Conservation (phyloP, 345 rosid species). For the Reutealis trisperma region DNA sequence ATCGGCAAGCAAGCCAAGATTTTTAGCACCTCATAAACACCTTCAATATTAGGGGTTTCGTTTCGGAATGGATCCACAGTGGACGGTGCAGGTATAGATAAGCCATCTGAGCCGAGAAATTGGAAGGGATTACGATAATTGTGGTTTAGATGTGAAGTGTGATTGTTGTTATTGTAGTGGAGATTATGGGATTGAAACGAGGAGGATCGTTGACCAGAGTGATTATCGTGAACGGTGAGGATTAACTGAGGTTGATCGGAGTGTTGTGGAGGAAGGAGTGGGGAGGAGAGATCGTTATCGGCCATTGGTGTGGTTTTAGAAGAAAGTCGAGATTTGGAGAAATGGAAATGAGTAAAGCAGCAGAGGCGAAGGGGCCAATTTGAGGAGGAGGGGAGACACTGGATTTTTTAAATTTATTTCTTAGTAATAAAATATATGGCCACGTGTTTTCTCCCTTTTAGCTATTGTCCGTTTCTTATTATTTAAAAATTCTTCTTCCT, state of each 20-base stretch:
- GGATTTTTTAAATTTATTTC: too few species aligned
- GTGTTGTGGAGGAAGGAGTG: constrained; percentile 47
- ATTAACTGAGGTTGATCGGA: constrained; percentile 47
- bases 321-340: constrained; percentile 3
- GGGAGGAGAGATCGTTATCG: constrained; percentile 52
- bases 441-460: too few species aligned
- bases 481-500: too few species aligned
- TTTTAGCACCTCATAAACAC: constrained; percentile 76
- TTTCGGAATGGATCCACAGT: constrained; percentile 81
- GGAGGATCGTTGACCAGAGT: constrained; percentile 10
- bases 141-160: not conserved
- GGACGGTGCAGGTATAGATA: constrained; percentile 47
- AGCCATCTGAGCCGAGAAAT: constrained; percentile 55
- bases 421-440: too few species aligned
- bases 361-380: not conserved
- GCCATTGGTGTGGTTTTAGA: constrained; percentile 41
- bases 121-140: constrained; percentile 48
- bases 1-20: constrained; percentile 68
- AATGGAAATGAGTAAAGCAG: not conserved
- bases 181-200: constrained; percentile 2
- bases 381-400: not conserved
- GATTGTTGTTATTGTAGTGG: constrained; percentile 18
- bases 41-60: constrained; percentile 50
- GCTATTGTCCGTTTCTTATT: too few species aligned
- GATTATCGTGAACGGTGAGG: constrained; percentile 46